These are phyloP conservation scores for Austroboletus eburneus DNA, from an alignment of 768 basidiomycete genomes.

Conservation along the genomic window DNA sequence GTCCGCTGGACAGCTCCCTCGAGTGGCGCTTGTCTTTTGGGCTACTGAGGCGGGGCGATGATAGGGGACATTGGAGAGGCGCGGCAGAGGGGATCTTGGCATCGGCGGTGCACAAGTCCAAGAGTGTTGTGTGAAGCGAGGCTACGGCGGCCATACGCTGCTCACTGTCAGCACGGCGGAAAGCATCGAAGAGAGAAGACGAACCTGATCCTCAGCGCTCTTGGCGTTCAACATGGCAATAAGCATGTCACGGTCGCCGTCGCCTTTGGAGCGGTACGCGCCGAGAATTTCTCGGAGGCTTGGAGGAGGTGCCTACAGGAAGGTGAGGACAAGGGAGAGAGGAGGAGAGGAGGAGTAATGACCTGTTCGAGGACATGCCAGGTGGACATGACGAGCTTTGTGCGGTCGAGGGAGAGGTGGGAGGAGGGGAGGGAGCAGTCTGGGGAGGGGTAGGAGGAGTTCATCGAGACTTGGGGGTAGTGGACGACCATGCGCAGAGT, in stretches of 20 bases:
- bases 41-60: slow-evolving; percentile 27
- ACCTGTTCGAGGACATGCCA: slow-evolving; percentile 49
- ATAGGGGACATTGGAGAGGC: slow-evolving; percentile 36
- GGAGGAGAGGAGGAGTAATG: not conserved
- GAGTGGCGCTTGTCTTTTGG: slow-evolving; percentile 21
- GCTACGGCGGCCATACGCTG: slow-evolving; percentile 72
- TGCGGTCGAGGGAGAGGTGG: slow-evolving; percentile 21
- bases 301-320: slow-evolving; percentile 65
- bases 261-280: slow-evolving; percentile 81
- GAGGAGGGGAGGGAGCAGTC: slow-evolving; percentile 13
- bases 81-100: slow-evolving; percentile 29
- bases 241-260: slow-evolving; percentile 90
- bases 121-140: slow-evolving; percentile 64
- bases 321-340: not conserved
- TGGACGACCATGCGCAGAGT: slow-evolving; percentile 22
- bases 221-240: slow-evolving; percentile 90
- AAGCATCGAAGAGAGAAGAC: slow-evolving; percentile 19
- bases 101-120: slow-evolving; percentile 49
- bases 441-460: slow-evolving; percentile 17
- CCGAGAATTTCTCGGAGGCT: slow-evolving; percentile 80
- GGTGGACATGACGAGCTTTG: slow-evolving; percentile 39
- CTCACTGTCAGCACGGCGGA: slow-evolving; percentile 5
- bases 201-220: slow-evolving; percentile 87
- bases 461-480: slow-evolving; percentile 17
- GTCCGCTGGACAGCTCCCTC: slow-evolving; percentile 14